Evolutionary conservation across 140 eudicot species (phyloP), one percentile per base, ranked within the genome.

Genomic region (Eryngium alpinum): DNA sequence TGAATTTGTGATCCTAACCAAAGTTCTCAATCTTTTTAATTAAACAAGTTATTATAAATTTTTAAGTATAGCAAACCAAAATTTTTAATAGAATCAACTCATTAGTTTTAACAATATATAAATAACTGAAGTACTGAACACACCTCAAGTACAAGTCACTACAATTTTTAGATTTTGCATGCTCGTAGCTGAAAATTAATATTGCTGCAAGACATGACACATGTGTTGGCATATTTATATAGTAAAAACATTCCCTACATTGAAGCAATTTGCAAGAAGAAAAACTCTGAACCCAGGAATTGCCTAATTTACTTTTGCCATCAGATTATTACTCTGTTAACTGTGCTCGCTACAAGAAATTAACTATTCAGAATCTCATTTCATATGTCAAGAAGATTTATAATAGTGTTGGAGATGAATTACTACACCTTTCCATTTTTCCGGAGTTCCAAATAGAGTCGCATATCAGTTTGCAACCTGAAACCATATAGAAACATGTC

Each of bases 391-490:
- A 76, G 22, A 76, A 18, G 25, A 44, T 18, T 50, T 32, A 49
- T 33, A 34, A 80, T 70, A 57, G 32, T 75, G 81, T 25, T 70
- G 71, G 27, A 32, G 76, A 63, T 66, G 52, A 79, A 62, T 29
- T 74, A 53, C 32, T 32, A 34, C 77, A 94, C 99, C 97, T 89
- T 86, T 79, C 81, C 83, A 70, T 80, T 78, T 80, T 74, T 88
- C 62, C 91, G 87, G 49, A 93, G 89, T 18, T 83, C 85, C 85
- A 93, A 80, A 91, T 90, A 96, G 50, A 28, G 84, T 73, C 85
- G 89, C 90, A 96, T 84, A 85, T 91, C 98, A 52, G 60, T 81
- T 82, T 87, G 97, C 86, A 96, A 82, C 93, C 98, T 96, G 90
- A 70, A 83, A 78, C 71, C 79, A 72, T 60, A 76, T 51, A 56